Evolutionary conservation across 352 stramenopile species (phyloP).

Genomic region (Globisporangium viniferum): DNA sequence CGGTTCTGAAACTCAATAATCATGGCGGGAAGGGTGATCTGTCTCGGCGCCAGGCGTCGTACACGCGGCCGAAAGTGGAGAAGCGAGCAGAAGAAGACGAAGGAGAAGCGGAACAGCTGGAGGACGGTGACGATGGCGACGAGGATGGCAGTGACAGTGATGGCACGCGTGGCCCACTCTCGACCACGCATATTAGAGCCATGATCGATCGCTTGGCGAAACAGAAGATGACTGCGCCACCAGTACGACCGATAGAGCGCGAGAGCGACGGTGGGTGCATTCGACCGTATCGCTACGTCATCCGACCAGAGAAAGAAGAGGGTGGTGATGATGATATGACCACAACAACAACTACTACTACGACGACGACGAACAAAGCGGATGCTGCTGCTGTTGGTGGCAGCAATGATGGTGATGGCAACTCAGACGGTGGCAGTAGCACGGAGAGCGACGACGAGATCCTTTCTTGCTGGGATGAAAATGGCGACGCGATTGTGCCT

Average conservation of each 20-base stretch:
- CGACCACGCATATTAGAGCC: no score
- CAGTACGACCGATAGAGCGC: no score
- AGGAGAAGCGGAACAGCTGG: neutral
- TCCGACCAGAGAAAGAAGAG: no score
- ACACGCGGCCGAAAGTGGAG: neutral
- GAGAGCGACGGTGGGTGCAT: no score
- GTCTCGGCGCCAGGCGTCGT: neutral
- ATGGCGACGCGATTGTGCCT: neutral
- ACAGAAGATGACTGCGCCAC: no score
- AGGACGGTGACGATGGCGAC: neutral
- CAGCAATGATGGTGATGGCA: neutral
- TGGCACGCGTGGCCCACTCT: no score
- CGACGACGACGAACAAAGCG: no score
- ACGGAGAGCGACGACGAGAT: conserved; percentile 1
- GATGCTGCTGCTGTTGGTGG: neutral
- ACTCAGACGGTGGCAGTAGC: neutral
- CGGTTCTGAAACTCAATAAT: neutral
- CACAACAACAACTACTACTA: no score
- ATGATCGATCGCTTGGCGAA: no score
- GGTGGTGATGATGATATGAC: no score
- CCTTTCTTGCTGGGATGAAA: neutral
- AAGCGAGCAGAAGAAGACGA: neutral
- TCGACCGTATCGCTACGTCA: no score
- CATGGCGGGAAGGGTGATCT: neutral
- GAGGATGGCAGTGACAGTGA: no score